phyloP scores from a whole-genome alignment of 345 rosid genomes.

The Syzygium jambos region DNA sequence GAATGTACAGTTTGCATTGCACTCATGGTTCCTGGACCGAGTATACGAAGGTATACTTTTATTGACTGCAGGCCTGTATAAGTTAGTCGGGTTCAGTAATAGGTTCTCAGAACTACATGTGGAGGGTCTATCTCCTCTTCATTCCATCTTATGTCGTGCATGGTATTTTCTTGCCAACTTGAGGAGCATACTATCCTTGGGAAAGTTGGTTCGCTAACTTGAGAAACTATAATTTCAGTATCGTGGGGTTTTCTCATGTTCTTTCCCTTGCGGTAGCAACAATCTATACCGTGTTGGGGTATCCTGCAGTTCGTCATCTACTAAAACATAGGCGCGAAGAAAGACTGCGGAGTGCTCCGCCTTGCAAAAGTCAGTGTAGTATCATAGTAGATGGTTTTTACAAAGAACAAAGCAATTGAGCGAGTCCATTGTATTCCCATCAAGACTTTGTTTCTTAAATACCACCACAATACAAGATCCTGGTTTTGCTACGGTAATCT shows the following conservation, averaged over 20 bases:
- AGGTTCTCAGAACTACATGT: background rate
- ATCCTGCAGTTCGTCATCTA: background rate
- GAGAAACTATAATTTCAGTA: background rate
- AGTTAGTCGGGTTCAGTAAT: background rate
- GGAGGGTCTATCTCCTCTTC: background rate
- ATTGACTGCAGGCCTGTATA: background rate
- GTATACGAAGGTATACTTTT: background rate
- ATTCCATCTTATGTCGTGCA: background rate
- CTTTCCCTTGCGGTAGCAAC: background rate
- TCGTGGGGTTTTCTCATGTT: background rate
- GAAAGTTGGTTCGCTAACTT: background rate
- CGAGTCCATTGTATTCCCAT: background rate
- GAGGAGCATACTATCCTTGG: background rate
- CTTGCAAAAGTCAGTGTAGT: background rate
- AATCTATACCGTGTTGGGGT: background rate
- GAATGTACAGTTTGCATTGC: background rate
- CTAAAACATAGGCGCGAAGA: background rate
- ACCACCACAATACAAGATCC: background rate
- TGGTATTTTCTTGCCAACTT: background rate
- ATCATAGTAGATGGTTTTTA: background rate
- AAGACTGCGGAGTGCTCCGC: background rate
- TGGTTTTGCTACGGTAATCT: background rate
- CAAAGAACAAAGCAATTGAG: background rate
- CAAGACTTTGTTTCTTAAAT: background rate
- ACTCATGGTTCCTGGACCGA: background rate